Percentiles rank a stretch among this genome's conserved stretches.
Conservation (phyloP, 1,284 basidiomycete genomes). For the Ustilago crameri region DNA sequence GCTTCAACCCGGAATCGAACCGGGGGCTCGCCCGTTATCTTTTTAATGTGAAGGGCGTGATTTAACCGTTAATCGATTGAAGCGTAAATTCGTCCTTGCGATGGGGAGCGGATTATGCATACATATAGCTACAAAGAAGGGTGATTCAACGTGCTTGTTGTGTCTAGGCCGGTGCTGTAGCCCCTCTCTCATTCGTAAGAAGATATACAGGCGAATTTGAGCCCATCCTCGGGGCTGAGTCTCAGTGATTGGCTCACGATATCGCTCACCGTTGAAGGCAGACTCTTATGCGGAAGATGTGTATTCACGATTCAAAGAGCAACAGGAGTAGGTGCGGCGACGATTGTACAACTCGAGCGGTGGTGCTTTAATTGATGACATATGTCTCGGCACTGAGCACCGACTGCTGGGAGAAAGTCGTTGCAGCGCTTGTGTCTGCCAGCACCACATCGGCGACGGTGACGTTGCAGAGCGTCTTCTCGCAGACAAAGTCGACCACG, state of each 20-base stretch:
- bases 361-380: slow-evolving; percentile 31
- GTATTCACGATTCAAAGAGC: no score
- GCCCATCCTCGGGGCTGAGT: no score
- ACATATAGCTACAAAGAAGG: slow-evolving; percentile 9
- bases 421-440: slow-evolving; percentile 74
- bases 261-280: no score
- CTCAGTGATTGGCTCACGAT: no score
- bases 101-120: not conserved
- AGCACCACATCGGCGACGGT: slow-evolving; percentile 72
- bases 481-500: slow-evolving; percentile 80
- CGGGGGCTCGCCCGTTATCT: slow-evolving; percentile 40
- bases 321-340: not conserved
- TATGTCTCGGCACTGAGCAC: slow-evolving; percentile 65
- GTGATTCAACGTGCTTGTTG: no score
- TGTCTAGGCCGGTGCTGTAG: no score
- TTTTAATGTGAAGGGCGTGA: slow-evolving; percentile 43
- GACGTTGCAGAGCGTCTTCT: slow-evolving; percentile 74
- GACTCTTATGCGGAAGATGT: no score
- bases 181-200: no score
- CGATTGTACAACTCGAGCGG: not conserved
- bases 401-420: slow-evolving; percentile 83
- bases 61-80: slow-evolving; percentile 53
- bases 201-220: no score
- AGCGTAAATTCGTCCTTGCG: slow-evolving; percentile 2
- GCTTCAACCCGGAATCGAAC: slow-evolving; percentile 51